These are phyloP conservation scores for Syzygium oleosum DNA, from an alignment of 345 rosid genomes.

Conservation along the genomic window DNA sequence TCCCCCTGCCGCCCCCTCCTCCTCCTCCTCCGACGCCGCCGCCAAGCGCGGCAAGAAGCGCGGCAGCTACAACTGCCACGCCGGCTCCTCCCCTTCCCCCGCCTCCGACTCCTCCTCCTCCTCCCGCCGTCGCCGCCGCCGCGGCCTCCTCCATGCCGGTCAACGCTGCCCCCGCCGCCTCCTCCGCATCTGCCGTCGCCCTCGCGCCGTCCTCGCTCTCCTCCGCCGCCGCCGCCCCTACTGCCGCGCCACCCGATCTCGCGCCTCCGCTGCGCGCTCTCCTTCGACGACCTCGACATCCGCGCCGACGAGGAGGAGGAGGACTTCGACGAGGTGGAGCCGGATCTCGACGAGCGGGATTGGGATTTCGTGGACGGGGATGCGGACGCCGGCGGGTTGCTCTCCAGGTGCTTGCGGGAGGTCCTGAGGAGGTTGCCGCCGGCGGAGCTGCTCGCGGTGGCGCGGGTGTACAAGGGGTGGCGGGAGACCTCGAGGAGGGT, in stretches of 20 bases:
- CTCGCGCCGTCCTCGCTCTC: neutral
- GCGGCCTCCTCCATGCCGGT: no score
- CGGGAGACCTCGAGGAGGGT: conserved; percentile 58
- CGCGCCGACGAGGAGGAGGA: conserved; percentile 19
- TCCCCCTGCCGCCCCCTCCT: conserved; percentile 28
- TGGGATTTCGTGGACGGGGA: conserved; percentile 2
- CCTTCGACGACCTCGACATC: conserved; percentile 64
- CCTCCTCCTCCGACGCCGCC: conserved; percentile 28
- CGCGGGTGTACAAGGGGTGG: conserved; percentile 83
- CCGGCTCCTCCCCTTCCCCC: conserved; percentile 23
- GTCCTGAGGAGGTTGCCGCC: conserved; percentile 74
- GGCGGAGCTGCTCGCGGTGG: conserved; percentile 56
- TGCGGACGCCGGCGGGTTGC: conserved; percentile 26
- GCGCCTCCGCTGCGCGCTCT: conserved; percentile 67
- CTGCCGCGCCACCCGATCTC: conserved; percentile 48
- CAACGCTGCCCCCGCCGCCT: no score
- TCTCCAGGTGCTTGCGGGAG: conserved; percentile 58
- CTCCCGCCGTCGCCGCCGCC: no score
- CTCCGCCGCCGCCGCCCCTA: neutral
- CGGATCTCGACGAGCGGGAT: neutral
- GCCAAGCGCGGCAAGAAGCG: no score
- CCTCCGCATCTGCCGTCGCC: neutral
- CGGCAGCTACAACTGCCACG: conserved; percentile 78
- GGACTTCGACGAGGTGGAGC: conserved; percentile 16
- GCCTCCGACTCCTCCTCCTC: conserved; percentile 11